phyloP scores from a whole-genome alignment of 78 protist genomes.

The Dictyostelium firmibasis region DNA sequence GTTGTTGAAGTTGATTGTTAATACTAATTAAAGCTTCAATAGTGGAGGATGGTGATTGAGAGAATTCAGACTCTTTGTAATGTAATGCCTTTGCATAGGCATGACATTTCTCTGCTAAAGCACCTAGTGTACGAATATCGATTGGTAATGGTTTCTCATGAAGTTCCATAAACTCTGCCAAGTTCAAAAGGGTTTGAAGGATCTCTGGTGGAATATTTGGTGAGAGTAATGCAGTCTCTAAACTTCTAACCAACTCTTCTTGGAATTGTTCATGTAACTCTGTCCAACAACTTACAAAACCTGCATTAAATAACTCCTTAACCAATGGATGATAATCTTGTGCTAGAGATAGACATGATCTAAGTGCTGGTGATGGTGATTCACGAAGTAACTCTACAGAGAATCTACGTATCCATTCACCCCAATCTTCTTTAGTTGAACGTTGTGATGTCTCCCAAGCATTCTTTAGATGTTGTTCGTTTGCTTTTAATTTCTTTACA shows the following conservation, averaged over 20 bases:
- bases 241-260: slow-evolving; percentile 60
- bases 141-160: slow-evolving; percentile 93
- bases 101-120: slow-evolving; percentile 94
- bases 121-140: slow-evolving; percentile 86
- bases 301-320: slow-evolving; percentile 97
- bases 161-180: slow-evolving; percentile 98
- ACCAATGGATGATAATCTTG: slow-evolving; percentile 92
- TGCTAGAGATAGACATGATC: slow-evolving; percentile 93
- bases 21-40: slow-evolving; percentile 94
- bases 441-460: slow-evolving; percentile 93
- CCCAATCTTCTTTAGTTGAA: slow-evolving; percentile 96
- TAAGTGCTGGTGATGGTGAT: slow-evolving; percentile 97
- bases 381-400: slow-evolving; percentile 92
- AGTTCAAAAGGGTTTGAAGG: slow-evolving; percentile 90
- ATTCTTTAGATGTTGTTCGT: slow-evolving; percentile 82
- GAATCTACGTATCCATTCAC: slow-evolving; percentile 95
- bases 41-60: slow-evolving; percentile 21
- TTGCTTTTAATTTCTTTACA: slow-evolving; percentile 76
- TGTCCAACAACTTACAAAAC: slow-evolving; percentile 96
- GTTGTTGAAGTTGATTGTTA: slow-evolving; percentile 95
- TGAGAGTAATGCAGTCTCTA: slow-evolving; percentile 76
- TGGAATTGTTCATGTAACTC: slow-evolving; percentile 88
- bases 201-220: slow-evolving; percentile 94
- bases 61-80: slow-evolving; percentile 92
- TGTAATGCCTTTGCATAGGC: slow-evolving; percentile 99